Evolutionary conservation across 2,329 filamentous ascomycete genomes (phyloP), one percentile per base, ranked within the genome.

Genomic region (Fusarium tjaetaba): DNA sequence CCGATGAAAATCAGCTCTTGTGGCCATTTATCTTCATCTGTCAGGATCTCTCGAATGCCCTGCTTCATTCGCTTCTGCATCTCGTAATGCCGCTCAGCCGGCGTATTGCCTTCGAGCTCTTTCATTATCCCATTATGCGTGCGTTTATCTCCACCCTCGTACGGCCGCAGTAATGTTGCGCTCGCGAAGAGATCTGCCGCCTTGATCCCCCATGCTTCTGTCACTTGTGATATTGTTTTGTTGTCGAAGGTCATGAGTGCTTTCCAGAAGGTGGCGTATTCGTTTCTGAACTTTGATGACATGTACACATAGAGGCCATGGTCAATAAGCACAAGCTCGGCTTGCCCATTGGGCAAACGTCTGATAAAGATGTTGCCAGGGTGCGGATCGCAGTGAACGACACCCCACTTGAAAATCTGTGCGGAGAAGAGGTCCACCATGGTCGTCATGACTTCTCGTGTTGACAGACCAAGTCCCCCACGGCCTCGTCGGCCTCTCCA

Each of bases 341-440:
- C 88, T 48, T 90, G 88, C n/a, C 96, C 96, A 48, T 88, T 91
- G 2, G 95, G 93, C 22, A 94, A 87, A 14, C 96, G 92, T 14
- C 96, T 93, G 79, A 98, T 92, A 84, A 99, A 97, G 81, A 98
- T 96, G 84, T 99, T 99, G 34, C 96, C 96, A 2, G 96, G 96
- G 80, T 99, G 96, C 15, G 96, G 96, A 81, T 99, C 96, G 84
- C 96, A 98, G 85, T 99, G 96, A 1, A 98, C 94, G 48, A 94
- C 89, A 18, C 96, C 96, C 94, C 94, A 98, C 73, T 97, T 92
- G 86, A 98, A 99, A 88, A 98, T 98, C 80, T 98, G 96, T 5
- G 94, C 95, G n/a, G 92, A 94, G 85, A 98, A 99, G 39, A 98
- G 88, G 81, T 98, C 96, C 56, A 98, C 90, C 91, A 98, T 98